Evolutionary conservation across 495 filamentous ascomycete species (phyloP).

Genomic region (Achaetomiella virescens): DNA sequence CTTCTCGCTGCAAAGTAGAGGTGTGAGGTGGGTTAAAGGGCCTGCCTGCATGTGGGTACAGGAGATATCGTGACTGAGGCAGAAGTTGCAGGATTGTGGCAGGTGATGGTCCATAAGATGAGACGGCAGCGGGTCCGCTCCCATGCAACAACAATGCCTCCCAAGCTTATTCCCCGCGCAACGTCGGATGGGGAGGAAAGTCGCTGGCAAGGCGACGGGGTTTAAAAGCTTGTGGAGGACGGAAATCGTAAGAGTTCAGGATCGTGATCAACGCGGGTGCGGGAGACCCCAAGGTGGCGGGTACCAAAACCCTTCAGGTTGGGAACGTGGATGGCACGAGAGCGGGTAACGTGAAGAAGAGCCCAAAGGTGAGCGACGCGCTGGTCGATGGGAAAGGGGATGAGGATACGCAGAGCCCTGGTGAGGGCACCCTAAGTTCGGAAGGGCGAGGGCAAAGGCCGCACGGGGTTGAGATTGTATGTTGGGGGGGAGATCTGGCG

Average conservation of each 20-base stretch:
- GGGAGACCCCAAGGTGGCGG: slow-evolving; percentile 5
- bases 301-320: slow-evolving; percentile 7
- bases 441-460: slow-evolving; percentile 16
- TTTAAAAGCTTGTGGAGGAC: not conserved
- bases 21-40: not conserved
- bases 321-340: slow-evolving; percentile 3
- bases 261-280: slow-evolving; percentile 9
- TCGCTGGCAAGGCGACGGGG: not conserved
- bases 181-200: not conserved
- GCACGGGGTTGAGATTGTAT: slow-evolving; percentile 13
- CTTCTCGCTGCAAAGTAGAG: slow-evolving; percentile 8
- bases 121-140: slow-evolving; percentile 23
- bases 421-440: not conserved
- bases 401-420: not conserved
- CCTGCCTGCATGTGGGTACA: slow-evolving; percentile 14
- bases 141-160: slow-evolving; percentile 6
- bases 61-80: not conserved
- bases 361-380: not conserved
- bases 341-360: not conserved
- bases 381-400: not conserved
- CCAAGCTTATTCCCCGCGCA: not conserved
- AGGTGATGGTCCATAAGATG: slow-evolving; percentile 28
- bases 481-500: slow-evolving; percentile 16
- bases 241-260: not conserved
- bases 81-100: slow-evolving; percentile 15